Conservation (phyloP, 2,329 filamentous ascomycete species). For the Pezicula rhizophila region DNA sequence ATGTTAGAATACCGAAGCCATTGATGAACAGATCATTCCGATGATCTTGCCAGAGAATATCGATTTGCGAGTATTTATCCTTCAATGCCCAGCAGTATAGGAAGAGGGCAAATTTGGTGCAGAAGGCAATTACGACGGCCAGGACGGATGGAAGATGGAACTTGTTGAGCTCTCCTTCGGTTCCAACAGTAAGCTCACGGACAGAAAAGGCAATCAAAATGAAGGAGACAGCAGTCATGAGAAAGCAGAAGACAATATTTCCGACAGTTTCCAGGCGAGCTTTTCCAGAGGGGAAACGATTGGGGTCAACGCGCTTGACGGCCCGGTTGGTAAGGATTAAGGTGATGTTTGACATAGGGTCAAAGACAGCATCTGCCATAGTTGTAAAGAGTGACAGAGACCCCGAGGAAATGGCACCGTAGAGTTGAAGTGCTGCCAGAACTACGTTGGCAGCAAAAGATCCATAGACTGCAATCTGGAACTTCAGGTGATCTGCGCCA, state of each 20-base stretch:
- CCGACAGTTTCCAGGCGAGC: slow-evolving; percentile 91
- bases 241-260: slow-evolving; percentile 92
- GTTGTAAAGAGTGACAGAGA: slow-evolving; percentile 97
- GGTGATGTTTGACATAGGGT: slow-evolving; percentile 82
- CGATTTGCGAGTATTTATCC: slow-evolving; percentile 84
- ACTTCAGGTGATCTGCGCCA: slow-evolving; percentile 73
- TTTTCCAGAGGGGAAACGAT: slow-evolving; percentile 85
- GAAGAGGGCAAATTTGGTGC: slow-evolving; percentile 77
- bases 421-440: slow-evolving; percentile 77
- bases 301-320: slow-evolving; percentile 78
- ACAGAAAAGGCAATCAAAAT: slow-evolving; percentile 87
- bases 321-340: slow-evolving; percentile 84
- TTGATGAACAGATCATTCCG: slow-evolving; percentile 97
- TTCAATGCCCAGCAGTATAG: slow-evolving; percentile 88
- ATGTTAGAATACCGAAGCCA: slow-evolving; percentile 84
- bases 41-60: slow-evolving; percentile 94
- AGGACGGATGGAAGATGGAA: slow-evolving; percentile 83
- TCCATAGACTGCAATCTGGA: slow-evolving; percentile 59
- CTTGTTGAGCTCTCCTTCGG: slow-evolving; percentile 41
- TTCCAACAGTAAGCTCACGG: slow-evolving; percentile 56
- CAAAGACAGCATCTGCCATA: slow-evolving; percentile 93
- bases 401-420: slow-evolving; percentile 77
- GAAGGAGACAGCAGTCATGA: slow-evolving; percentile 89
- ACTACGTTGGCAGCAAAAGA: slow-evolving; percentile 75
- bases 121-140: slow-evolving; percentile 77